Evolutionary conservation across 2,329 filamentous ascomycete species (phyloP), one percentile per base, ranked within the genome.

Genomic region (Exophiala sp.): DNA sequence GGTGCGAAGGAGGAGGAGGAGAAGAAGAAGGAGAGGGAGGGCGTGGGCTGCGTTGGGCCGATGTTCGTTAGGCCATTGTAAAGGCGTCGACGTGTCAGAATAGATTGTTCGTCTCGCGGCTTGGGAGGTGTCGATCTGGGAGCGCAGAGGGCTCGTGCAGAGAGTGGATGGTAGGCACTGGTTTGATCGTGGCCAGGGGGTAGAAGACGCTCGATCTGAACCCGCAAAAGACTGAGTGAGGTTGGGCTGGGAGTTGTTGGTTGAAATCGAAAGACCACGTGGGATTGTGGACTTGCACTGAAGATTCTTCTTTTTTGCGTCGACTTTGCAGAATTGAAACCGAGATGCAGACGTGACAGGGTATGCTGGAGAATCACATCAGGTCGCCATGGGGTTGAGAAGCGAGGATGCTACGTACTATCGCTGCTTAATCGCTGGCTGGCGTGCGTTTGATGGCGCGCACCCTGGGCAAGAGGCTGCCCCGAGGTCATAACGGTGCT

Each of bases 81-180:
- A n/a, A n/a, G 21, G 6, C 19, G 38, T 11, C 16, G 10, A 24
- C 11, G 11, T 24, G 19, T 6, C n/a, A 3, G 22, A 14, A 22
- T 41, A 9, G 21, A 41, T 24, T 10, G 38, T 22, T 24, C 38
- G 38, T 24, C 4, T 41, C 13, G 22, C 13, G 24, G 19, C 13
- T 41, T 8, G 34, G 7, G 8, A 8, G 14, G 34, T 19, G 11
- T 37, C 18, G 14, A 3, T 5, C 7, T 19, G 19, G 34, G 18
- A 37, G 34, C 34, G 34, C n/a, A 19, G 19, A 23, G 19, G 38
- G 38, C 38, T 41, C 38, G 38, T 41, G 38, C 21, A 41, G 38
- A 24, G 22, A 10, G 16, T 7, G 3, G 22, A 11, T 7, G 9
- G 38, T n/a, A 24, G 19, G 13, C 4, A n/a, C 19, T 14, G 38